Evolutionary conservation across 2,329 filamentous ascomycete genomes (phyloP).

Genomic region (Zymoseptoria crescenta): DNA sequence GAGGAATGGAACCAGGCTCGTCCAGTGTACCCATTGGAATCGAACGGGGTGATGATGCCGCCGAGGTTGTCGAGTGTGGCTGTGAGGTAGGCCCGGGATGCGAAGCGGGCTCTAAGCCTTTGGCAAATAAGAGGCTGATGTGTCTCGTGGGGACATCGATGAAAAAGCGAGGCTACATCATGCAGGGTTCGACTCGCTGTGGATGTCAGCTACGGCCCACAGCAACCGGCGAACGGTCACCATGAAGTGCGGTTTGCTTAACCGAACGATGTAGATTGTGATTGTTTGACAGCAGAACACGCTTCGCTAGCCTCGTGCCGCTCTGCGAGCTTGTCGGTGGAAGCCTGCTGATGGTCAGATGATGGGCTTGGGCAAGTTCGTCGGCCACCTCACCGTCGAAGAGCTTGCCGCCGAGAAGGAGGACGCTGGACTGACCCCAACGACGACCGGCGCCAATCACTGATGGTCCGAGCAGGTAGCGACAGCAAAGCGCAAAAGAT

Average conservation of each 20-base stretch:
- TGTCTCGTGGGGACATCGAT: background rate
- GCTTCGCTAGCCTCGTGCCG: too few relatives aligned
- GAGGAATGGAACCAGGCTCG: slow-evolving; percentile 82
- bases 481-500: too few relatives aligned
- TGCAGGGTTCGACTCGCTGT: background rate
- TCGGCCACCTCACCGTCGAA: slow-evolving; percentile 22
- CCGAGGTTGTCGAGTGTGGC: background rate
- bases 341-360: slow-evolving; percentile 19
- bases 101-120: too few relatives aligned
- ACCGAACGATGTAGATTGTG: too few relatives aligned
- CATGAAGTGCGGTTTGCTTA: too few relatives aligned
- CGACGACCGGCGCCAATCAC: too few relatives aligned
- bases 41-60: background rate
- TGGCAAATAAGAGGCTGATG: background rate
- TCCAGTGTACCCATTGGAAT: slow-evolving; percentile 71
- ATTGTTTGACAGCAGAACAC: too few relatives aligned
- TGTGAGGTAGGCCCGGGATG: too few relatives aligned
- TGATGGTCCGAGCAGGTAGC: too few relatives aligned
- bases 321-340: slow-evolving; percentile 7
- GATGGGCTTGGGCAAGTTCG: slow-evolving; percentile 17
- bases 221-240: too few relatives aligned
- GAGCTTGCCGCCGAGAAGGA: background rate
- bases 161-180: background rate
- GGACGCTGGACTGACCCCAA: too few relatives aligned
- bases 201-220: background rate